Evolutionary conservation across 108 stramenopile genomes (phyloP), one percentile per base, ranked within the genome.

Genomic region (Thalassiosira profunda): DNA sequence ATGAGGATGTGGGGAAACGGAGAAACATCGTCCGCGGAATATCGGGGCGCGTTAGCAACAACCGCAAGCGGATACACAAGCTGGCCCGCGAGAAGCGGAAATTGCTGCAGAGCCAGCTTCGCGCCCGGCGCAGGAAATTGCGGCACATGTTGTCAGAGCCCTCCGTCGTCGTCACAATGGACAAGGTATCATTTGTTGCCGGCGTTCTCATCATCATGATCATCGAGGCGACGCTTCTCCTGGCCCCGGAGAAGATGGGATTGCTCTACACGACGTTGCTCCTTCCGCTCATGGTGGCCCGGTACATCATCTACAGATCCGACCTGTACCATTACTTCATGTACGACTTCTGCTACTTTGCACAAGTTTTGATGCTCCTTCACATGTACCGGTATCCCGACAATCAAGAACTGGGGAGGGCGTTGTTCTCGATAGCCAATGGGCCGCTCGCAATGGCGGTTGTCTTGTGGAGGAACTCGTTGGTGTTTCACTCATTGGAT

Each of bases 401-500:
- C 59, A 74, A 67, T 56, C 24, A 38, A 34, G 51, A 68, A 82
- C 54, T 80, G 1, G 67, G 38, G 21, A 75, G 70, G 73, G 55
- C 85, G 5, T 65, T 74, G 53, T 94, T 92, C 54, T 67, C 86
- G 4, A 83, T 84, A 36, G 57, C 78, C 26, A 87, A 85, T 45
- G 90, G 90, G 0, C 85, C 88, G 15, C 59, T 80, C 5, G 66
- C 67, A 14, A 21, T 69, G 5, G 79, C 79, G 0, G 69, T 94
- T 10, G 71, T 78, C 33, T 58, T 82, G 64, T 94, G 92, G 89
- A 80, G 90, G 31, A 94, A 94, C 82, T 80, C 81, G 12, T 72
- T 93, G 8, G 88, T 94, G 8, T 94, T 93, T 58, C 93, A 94
- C 48, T 82, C 81, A 25, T 52, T 90, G 59, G 93, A 94, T 45